Evolutionary conservation across 768 basidiomycete species (phyloP).

Genomic region (Termitomyces sp.): DNA sequence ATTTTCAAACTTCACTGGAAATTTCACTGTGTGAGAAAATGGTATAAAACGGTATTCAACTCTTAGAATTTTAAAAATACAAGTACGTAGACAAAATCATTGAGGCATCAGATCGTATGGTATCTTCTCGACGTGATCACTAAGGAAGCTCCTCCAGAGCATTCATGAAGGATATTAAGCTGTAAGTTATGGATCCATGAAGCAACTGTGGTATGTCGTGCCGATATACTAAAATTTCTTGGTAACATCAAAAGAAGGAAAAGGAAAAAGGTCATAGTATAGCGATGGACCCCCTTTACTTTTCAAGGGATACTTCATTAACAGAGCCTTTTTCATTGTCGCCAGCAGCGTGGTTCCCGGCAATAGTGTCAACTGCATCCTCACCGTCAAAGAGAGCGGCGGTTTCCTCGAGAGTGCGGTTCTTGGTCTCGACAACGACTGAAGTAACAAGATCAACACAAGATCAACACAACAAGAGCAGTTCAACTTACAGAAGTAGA

Average conservation of each 20-base stretch:
- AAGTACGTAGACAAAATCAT: slow-evolving; percentile 1
- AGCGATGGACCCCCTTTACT: slow-evolving; percentile 11
- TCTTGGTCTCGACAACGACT: slow-evolving; percentile 69
- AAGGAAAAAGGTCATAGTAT: not conserved
- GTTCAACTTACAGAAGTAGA: slow-evolving; percentile 49
- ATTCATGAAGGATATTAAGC: slow-evolving; percentile 7
- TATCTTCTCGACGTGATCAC: slow-evolving; percentile 3
- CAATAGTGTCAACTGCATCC: slow-evolving; percentile 40
- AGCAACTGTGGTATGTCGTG: slow-evolving; percentile 5
- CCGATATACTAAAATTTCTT: slow-evolving; percentile 2
- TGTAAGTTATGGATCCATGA: not conserved
- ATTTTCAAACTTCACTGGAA: too few relatives aligned
- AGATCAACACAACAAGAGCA: not conserved
- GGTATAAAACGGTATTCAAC: not conserved
- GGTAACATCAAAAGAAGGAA: slow-evolving; percentile 2
- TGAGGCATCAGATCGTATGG: slow-evolving; percentile 9
- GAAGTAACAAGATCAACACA: not conserved
- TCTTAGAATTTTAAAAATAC: slow-evolving; percentile 9
- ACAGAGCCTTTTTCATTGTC: slow-evolving; percentile 35
- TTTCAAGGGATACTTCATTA: slow-evolving; percentile 23
- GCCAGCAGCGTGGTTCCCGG: slow-evolving; percentile 21
- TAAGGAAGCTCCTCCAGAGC: not conserved
- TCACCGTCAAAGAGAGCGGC: slow-evolving; percentile 77
- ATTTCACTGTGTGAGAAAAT: not conserved
- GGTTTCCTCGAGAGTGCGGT: slow-evolving; percentile 78